phyloP scores from a whole-genome alignment of 768 basidiomycete genomes.

The Trametes sanguinea region DNA sequence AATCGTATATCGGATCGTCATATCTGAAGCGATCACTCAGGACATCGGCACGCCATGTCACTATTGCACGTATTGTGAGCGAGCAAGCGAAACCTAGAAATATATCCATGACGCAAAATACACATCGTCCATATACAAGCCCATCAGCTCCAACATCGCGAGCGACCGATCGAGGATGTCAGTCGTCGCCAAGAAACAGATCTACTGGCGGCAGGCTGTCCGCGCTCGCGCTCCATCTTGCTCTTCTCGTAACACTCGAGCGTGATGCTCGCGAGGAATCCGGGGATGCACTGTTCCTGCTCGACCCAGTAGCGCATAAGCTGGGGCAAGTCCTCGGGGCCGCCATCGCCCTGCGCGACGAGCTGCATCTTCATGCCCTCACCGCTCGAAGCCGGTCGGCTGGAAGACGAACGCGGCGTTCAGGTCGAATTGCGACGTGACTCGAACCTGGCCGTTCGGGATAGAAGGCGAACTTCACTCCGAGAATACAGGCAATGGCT shows the following conservation, averaged over 20 bases:
- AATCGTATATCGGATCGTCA: too few species aligned
- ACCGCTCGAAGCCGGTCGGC: conserved; percentile 45
- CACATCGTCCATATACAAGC: too few species aligned
- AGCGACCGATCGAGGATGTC: too few species aligned
- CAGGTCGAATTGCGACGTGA: conserved; percentile 90
- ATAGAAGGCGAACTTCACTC: conserved; percentile 91
- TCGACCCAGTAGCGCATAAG: conserved; percentile 86
- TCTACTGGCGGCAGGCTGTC: background rate
- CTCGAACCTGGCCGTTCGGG: conserved; percentile 85
- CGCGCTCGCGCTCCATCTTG: conserved; percentile 24
- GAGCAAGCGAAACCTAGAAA: too few species aligned
- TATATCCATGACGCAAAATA: too few species aligned
- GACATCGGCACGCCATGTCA: too few species aligned
- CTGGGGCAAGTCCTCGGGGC: conserved; percentile 72
- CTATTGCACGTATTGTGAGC: too few species aligned
- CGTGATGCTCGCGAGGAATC: conserved; percentile 87
- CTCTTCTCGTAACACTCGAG: conserved; percentile 80
- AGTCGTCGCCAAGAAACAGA: too few species aligned
- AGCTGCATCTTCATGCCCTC: conserved; percentile 63
- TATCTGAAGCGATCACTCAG: too few species aligned
- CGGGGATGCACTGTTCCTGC: conserved; percentile 82
- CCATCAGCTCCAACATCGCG: too few species aligned
- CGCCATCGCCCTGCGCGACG: conserved; percentile 71
- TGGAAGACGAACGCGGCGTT: conserved; percentile 87
- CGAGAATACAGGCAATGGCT: conserved; percentile 85